Evolutionary conservation across 1,284 basidiomycete species (phyloP).

Genomic region (Microbotryum violaceum): DNA sequence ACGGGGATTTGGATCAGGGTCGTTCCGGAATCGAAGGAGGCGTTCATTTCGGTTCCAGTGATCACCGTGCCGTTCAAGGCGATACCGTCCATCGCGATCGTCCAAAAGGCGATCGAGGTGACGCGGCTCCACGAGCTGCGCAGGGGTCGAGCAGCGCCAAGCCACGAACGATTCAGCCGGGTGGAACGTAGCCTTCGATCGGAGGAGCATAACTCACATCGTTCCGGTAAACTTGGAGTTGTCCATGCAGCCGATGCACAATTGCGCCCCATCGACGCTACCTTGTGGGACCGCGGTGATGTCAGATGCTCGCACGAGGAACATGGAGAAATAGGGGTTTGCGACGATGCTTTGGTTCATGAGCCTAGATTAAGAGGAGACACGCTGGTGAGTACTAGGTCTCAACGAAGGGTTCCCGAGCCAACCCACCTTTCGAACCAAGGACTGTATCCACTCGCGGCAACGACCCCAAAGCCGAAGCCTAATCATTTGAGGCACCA

Average conservation of each 20-base stretch:
- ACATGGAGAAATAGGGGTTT: not conserved
- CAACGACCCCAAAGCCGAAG: conserved; percentile 12
- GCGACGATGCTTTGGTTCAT: not conserved
- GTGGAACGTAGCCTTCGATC: not conserved
- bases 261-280: not conserved
- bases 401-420: too few species aligned
- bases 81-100: conserved; percentile 6
- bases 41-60: not conserved
- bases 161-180: not conserved
- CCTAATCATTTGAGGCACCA: not conserved
- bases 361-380: not conserved
- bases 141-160: not conserved
- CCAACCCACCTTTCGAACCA: conserved; percentile 1
- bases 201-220: not conserved
- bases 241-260: conserved; percentile 4
- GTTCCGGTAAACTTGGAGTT: not conserved
- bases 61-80: conserved; percentile 1
- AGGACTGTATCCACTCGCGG: not conserved
- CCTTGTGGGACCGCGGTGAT: not conserved
- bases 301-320: not conserved
- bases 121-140: conserved; percentile 11
- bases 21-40: conserved; percentile 9
- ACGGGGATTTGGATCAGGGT: conserved; percentile 17
- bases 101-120: conserved; percentile 10
- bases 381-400: not conserved